Conservation (phyloP, 371 early-diverging fungal species). For the Chytridiales sp. region DNA sequence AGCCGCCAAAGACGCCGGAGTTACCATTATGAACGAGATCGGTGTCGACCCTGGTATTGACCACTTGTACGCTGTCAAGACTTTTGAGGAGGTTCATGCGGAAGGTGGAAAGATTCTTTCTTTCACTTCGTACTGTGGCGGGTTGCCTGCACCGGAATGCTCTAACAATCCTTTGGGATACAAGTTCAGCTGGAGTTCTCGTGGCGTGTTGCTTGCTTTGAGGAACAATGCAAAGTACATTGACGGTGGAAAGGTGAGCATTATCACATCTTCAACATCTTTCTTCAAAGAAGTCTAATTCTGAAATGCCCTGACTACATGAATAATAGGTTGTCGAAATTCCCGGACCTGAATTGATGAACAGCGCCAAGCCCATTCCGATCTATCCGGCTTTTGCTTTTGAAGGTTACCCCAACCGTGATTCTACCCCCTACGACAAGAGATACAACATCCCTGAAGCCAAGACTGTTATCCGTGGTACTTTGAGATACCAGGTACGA, state of each 20-base stretch:
- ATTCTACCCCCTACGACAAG: slow-evolving; percentile 91
- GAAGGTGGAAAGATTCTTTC: slow-evolving; percentile 60
- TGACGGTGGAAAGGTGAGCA: slow-evolving; percentile 64
- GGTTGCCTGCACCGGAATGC: slow-evolving; percentile 85
- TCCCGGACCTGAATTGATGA: slow-evolving; percentile 50
- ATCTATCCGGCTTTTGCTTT: slow-evolving; percentile 78
- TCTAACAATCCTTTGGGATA: slow-evolving; percentile 85
- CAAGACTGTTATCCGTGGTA: slow-evolving; percentile 92
- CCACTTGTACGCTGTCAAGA: slow-evolving; percentile 96
- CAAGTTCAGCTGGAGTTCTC: slow-evolving; percentile 88
- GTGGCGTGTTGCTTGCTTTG: slow-evolving; percentile 82
- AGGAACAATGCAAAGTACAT: slow-evolving; percentile 80
- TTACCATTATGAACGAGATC: slow-evolving; percentile 94
- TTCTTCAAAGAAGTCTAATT: not conserved
- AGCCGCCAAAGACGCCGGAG: slow-evolving; percentile 74
- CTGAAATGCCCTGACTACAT: not conserved
- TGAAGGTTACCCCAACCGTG: slow-evolving; percentile 95
- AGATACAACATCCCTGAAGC: slow-evolving; percentile 95
- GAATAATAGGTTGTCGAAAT: slow-evolving; percentile 42
- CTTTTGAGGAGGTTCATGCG: slow-evolving; percentile 81
- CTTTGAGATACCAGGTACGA: slow-evolving; percentile 80
- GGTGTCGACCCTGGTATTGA: slow-evolving; percentile 97
- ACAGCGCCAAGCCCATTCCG: slow-evolving; percentile 61
- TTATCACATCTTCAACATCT: not conserved
- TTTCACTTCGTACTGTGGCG: slow-evolving; percentile 89